Percentiles rank a stretch among this genome's conserved stretches.
These are phyloP conservation scores for Penicillium silybi DNA, from an alignment of 495 filamentous ascomycete species.

Conservation along the genomic window DNA sequence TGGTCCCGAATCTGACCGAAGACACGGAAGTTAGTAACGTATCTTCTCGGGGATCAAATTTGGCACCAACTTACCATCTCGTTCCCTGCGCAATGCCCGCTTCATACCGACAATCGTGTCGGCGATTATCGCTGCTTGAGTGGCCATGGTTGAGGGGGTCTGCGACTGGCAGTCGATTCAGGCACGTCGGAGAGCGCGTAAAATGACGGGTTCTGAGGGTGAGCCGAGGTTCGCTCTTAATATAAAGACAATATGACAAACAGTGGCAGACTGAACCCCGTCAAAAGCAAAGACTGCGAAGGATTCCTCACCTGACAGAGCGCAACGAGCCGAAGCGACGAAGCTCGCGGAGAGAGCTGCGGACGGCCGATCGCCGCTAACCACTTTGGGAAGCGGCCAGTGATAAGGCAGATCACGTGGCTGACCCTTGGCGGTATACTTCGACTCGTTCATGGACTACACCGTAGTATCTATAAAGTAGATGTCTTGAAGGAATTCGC, in stretches of 20 bases:
- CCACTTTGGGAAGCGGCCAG: slow-evolving; percentile 19
- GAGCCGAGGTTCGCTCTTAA: not conserved
- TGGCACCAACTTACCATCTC: slow-evolving; percentile 46
- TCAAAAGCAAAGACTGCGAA: not conserved
- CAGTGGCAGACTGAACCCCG: not conserved
- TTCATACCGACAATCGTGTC: slow-evolving; percentile 78
- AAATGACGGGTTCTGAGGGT: slow-evolving; percentile 5
- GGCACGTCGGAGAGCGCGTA: slow-evolving; percentile 15
- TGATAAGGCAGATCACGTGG: slow-evolving; percentile 37
- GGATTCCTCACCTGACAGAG: slow-evolving; percentile 5
- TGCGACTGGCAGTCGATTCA: slow-evolving; percentile 16
- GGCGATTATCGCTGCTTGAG: slow-evolving; percentile 64
- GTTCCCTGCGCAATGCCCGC: slow-evolving; percentile 59
- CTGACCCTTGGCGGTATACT: slow-evolving; percentile 2
- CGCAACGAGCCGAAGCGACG: slow-evolving; percentile 14
- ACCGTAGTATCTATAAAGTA: not conserved
- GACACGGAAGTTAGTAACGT: slow-evolving; percentile 10
- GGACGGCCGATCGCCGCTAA: slow-evolving; percentile 35
- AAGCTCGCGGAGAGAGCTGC: slow-evolving; percentile 31
- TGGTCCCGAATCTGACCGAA: slow-evolving; percentile 70
- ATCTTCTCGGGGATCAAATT: not conserved
- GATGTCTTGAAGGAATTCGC: not conserved
- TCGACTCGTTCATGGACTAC: not conserved
- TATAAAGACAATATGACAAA: not conserved
- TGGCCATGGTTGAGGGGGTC: slow-evolving; percentile 54